Evolutionary conservation across 768 basidiomycete genomes (phyloP).

Genomic region (Lactifluus volemus): DNA sequence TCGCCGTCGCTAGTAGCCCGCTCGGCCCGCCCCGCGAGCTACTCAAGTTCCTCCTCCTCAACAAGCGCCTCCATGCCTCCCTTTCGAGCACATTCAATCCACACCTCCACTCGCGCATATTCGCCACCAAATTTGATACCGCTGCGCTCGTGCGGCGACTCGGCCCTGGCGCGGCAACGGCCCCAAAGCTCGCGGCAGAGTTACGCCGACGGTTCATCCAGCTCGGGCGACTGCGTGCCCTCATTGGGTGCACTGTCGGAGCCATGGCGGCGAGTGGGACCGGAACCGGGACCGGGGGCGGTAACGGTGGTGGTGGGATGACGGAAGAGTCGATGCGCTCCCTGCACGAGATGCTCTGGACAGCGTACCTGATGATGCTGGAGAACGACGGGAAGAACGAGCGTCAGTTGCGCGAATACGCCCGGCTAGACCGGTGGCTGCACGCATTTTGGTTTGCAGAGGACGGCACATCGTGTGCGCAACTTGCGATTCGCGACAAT

Average conservation of each 20-base stretch:
- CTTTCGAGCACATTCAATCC: constrained; percentile 49
- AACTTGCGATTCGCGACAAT: constrained; percentile 32
- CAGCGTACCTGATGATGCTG: constrained; percentile 67
- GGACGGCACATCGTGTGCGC: constrained; percentile 46
- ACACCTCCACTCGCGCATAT: constrained; percentile 68
- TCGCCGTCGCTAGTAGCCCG: constrained; percentile 36
- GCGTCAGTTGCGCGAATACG: constrained; percentile 61
- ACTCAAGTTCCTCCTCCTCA: constrained; percentile 45
- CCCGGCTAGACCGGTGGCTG: constrained; percentile 53
- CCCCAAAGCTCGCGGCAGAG: constrained; percentile 48
- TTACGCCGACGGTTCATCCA: constrained; percentile 50
- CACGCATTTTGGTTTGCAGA: constrained; percentile 57
- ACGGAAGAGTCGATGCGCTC: constrained; percentile 23
- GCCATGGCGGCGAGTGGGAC: background rate
- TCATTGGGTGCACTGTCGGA: constrained; percentile 30
- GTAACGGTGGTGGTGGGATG: background rate
- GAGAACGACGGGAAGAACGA: constrained; percentile 75
- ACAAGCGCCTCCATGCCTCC: constrained; percentile 38
- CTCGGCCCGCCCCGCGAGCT: constrained; percentile 57
- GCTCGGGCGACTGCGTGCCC: constrained; percentile 47
- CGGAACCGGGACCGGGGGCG: too few relatives aligned
- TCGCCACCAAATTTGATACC: constrained; percentile 57
- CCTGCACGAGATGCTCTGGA: constrained; percentile 48
- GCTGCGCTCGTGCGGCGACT: constrained; percentile 42
- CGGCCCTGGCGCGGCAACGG: constrained; percentile 31